These are phyloP conservation scores for Plenodomus tracheiphilus DNA, from an alignment of 2,329 filamentous ascomycete species.

Conservation along the genomic window DNA sequence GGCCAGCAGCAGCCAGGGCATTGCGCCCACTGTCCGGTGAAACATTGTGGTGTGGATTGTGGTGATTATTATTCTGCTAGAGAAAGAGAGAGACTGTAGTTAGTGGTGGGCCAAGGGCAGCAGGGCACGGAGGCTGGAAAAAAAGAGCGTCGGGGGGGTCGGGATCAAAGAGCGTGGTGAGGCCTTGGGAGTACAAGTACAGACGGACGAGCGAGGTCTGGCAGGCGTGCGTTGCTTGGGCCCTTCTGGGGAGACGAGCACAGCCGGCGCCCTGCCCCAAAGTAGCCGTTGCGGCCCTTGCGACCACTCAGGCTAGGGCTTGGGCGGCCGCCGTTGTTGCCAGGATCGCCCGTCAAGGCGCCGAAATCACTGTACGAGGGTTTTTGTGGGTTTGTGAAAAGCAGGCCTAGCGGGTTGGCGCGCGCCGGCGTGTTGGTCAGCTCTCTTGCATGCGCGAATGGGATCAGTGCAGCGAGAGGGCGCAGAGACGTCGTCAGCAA, in stretches of 20 bases:
- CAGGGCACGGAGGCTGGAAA: constrained; percentile 12
- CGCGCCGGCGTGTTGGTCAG: constrained; percentile 6
- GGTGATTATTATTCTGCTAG: constrained; percentile 10
- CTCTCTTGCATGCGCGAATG: constrained; percentile 1
- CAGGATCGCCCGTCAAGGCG: constrained; percentile 14
- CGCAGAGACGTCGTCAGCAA: neutral
- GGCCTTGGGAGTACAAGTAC: constrained; percentile 1
- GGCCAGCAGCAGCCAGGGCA: constrained; percentile 35
- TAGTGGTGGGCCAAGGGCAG: constrained; percentile 6
- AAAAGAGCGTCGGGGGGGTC: constrained; percentile 17
- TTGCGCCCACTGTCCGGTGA: constrained; percentile 21
- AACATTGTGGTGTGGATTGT: constrained; percentile 25
- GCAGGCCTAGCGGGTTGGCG: neutral
- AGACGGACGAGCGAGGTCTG: neutral
- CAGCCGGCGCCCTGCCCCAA: constrained; percentile 13
- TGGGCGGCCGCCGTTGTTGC: constrained; percentile 9
- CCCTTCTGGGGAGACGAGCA: constrained; percentile 8
- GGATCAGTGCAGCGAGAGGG: too few relatives aligned
- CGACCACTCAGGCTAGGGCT: constrained; percentile 17
- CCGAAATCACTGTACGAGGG: constrained; percentile 28
- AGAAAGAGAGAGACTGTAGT: constrained; percentile 27
- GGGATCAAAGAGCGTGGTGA: constrained; percentile 9
- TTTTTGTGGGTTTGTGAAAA: constrained; percentile 15
- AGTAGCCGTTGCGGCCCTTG: constrained; percentile 11
- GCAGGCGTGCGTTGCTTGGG: constrained; percentile 7